phyloP scores from a whole-genome alignment of 2,329 filamentous ascomycete genomes.

The Aureobasidium uvarum region DNA sequence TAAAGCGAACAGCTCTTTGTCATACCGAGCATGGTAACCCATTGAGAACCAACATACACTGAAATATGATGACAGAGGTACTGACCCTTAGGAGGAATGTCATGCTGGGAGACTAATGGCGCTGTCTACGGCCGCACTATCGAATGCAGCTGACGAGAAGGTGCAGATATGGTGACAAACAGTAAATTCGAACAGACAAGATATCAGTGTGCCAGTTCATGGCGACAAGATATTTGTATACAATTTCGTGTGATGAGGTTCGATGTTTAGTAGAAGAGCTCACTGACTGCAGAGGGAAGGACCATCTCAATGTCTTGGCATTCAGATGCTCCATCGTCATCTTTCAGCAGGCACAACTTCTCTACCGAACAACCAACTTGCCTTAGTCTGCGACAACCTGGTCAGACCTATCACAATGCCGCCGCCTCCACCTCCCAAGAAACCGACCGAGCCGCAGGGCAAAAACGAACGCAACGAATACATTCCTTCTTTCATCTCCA shows the following conservation, averaged over 20 bases:
- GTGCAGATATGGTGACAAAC: background rate
- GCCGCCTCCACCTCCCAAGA: slow-evolving; percentile 60
- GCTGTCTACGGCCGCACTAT: background rate
- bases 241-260: background rate
- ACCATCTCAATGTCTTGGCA: background rate
- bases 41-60: too few species aligned
- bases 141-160: background rate
- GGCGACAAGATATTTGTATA: background rate
- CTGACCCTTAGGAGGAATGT: background rate
- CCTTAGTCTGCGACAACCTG: background rate
- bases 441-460: slow-evolving; percentile 63
- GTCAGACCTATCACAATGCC: background rate
- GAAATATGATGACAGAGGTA: background rate
- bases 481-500: slow-evolving; percentile 96
- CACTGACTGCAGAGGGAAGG: background rate
- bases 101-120: background rate
- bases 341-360: background rate
- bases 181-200: background rate
- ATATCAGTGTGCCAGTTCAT: background rate
- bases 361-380: background rate
- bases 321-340: background rate
- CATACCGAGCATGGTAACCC: background rate
- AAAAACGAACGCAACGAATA: slow-evolving; percentile 94
- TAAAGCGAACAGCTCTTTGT: background rate
- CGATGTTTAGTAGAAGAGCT: too few species aligned